Base-by-base conservation (phyloP, 768 basidiomycete species). In the Lenzites betulinus region DNA sequence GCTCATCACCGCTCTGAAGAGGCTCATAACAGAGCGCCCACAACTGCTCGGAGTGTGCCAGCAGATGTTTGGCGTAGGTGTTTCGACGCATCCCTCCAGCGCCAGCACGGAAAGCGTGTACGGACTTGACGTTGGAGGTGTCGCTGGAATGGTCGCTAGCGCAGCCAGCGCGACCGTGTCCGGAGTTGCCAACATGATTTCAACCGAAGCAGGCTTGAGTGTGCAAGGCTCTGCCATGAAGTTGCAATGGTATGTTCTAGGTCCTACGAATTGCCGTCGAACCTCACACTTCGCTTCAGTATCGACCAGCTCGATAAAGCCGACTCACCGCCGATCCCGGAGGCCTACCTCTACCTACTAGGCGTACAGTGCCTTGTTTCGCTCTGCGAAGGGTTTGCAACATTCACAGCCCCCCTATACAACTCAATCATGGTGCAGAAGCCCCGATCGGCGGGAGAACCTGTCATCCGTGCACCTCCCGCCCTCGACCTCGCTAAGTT, bases 301-400 rank as follows among this genome's bases (percentile, higher is more conserved):
- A 98, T 99, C 66, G 96, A 99, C 71, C 97, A 98, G 73, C 84
- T 98, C 13, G 96, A 99, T 77, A 99, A 99, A 73, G 90, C 93
- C 0, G 97, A 99, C 66, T 86, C 95, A 0, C 97, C 97, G 0
- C 80, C 86, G 0, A 95, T 98, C 54, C 96, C 97, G 0, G 97
- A 99, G 59, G 82, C 90, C 3, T 98, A 99, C 71, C 83, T 96
- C 63, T 96, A 95, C 70, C 88, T 99, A 8, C 83, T 99, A 1
- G 92, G 87, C 0, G 83, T 97, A 0, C 95, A 98, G 67, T 95
- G 90, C 68, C 80, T 98, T 9, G 82, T 90, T 28, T 87, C 92
- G 0, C 76, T 99, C 2, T 93, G 90, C 61, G 93, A 95, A 66
- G 95, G 94, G 1, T 87, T 95, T 53, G 86, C 89, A 0, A 78